Conservation (phyloP, 2,329 filamentous ascomycete genomes). For the Exophiala calicioides region DNA sequence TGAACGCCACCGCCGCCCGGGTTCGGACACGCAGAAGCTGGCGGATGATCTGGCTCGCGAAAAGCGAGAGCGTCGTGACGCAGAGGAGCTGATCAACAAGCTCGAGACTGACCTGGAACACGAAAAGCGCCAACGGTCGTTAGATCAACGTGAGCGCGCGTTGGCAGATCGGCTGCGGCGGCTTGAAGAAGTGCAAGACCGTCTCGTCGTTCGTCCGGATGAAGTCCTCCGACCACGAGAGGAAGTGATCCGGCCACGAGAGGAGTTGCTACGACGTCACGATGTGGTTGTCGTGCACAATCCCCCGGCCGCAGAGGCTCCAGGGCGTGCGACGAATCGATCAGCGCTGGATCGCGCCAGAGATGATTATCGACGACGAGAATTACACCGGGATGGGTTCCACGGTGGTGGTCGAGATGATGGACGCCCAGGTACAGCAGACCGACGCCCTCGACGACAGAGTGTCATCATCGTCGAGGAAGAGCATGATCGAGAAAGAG, state of each 20-base stretch:
- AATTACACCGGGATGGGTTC: constrained; percentile 1
- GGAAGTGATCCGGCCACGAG: constrained; percentile 12
- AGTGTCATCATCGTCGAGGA: constrained; percentile 21
- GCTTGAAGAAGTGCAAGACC: constrained; percentile 11
- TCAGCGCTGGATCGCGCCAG: constrained; percentile 24
- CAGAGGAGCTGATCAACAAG: constrained; percentile 17
- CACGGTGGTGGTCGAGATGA: constrained; percentile 3
- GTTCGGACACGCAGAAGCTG: constrained; percentile 16
- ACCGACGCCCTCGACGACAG: constrained; percentile 15
- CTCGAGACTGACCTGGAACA: constrained; percentile 19
- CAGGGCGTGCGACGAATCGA: not conserved
- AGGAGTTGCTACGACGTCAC: too few relatives aligned
- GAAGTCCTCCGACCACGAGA: constrained; percentile 14
- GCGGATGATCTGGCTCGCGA: constrained; percentile 18
- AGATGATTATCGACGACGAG: constrained; percentile 21
- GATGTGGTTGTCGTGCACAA: constrained; percentile 25
- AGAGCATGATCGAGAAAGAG: constrained; percentile 7
- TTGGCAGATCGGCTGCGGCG: constrained; percentile 12
- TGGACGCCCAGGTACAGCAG: constrained; percentile 9
- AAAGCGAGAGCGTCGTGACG: constrained; percentile 20
- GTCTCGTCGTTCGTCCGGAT: too few relatives aligned
- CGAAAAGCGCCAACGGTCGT: constrained; percentile 14
- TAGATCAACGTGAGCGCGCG: constrained; percentile 22
- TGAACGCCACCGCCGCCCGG: constrained; percentile 19
- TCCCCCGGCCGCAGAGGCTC: not conserved